Conservation (phyloP, 768 basidiomycete genomes). For the Clitopilus hobsonii region DNA sequence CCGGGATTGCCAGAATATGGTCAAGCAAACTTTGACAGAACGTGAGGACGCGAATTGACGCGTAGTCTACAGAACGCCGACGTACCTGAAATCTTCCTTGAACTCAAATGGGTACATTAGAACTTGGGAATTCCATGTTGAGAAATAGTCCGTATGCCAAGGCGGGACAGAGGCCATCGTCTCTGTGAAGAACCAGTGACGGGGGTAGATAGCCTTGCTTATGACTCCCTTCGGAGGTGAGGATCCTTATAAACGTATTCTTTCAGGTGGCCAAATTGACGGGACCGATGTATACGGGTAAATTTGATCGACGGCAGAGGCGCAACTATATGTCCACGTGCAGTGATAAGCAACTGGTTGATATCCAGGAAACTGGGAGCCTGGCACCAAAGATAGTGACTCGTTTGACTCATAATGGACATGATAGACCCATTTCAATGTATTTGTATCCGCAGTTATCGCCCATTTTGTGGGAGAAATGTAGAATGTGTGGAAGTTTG, state of each 20-base stretch:
- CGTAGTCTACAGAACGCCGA: background rate
- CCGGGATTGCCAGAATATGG: slow-evolving; percentile 14
- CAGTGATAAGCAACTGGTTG: background rate
- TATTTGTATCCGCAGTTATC: too few relatives aligned
- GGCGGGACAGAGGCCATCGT: background rate
- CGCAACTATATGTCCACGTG: background rate
- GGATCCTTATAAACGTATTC: background rate
- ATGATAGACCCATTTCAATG: too few relatives aligned
- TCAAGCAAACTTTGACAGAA: background rate
- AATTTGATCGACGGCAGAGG: background rate
- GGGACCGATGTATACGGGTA: background rate
- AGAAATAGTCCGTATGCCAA: background rate
- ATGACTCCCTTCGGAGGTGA: background rate
- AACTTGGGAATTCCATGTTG: background rate
- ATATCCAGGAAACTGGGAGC: background rate
- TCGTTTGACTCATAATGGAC: background rate
- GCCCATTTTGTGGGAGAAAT: background rate
- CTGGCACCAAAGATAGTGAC: background rate
- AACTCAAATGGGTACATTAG: background rate
- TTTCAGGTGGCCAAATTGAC: background rate
- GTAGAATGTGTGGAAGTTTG: background rate
- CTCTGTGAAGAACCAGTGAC: background rate
- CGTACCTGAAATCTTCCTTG: background rate
- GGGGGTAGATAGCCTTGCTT: background rate
- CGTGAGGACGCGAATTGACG: background rate